Percentiles rank a stretch among this genome's conserved stretches.
phyloP scores from a whole-genome alignment of 352 stramenopile genomes.

The Blastocystis sp. region DNA sequence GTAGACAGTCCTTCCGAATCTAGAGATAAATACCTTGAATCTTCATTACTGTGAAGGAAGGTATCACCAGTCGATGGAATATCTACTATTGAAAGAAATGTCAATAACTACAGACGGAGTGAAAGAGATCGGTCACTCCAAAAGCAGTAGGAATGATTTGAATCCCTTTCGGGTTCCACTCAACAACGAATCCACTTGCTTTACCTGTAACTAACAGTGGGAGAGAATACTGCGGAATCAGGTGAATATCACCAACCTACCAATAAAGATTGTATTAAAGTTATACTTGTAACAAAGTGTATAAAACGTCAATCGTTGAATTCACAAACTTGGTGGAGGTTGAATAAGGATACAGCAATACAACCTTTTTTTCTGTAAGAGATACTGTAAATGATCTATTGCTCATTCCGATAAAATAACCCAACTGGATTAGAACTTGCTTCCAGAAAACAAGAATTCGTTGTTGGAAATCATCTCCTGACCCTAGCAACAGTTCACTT shows the following conservation, averaged over 20 bases:
- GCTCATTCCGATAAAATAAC: not conserved
- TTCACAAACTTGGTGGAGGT: not conserved
- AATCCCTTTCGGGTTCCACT: not conserved
- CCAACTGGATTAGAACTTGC: not conserved
- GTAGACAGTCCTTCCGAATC: not conserved
- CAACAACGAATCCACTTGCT: slow-evolving; percentile 15
- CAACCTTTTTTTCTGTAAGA: not conserved
- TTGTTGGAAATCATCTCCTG: not conserved
- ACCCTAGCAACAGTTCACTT: not conserved
- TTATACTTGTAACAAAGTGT: not conserved
- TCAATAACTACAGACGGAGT: not conserved
- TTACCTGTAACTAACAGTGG: not conserved
- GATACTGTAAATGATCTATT: not conserved
- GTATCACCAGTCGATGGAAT: not conserved
- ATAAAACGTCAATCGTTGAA: not conserved
- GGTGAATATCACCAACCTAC: not conserved
- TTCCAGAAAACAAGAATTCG: slow-evolving; percentile 29
- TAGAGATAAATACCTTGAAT: not conserved
- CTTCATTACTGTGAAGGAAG: not conserved
- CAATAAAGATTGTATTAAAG: not conserved
- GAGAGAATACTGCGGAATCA: not conserved
- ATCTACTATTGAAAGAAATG: not conserved
- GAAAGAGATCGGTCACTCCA: not conserved
- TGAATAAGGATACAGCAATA: not conserved
- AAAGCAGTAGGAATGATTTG: not conserved